Evolutionary conservation across 192 early-diverging fungal species (phyloP), one percentile per base, ranked within the genome.

Genomic region (Mortierella claussenii): DNA sequence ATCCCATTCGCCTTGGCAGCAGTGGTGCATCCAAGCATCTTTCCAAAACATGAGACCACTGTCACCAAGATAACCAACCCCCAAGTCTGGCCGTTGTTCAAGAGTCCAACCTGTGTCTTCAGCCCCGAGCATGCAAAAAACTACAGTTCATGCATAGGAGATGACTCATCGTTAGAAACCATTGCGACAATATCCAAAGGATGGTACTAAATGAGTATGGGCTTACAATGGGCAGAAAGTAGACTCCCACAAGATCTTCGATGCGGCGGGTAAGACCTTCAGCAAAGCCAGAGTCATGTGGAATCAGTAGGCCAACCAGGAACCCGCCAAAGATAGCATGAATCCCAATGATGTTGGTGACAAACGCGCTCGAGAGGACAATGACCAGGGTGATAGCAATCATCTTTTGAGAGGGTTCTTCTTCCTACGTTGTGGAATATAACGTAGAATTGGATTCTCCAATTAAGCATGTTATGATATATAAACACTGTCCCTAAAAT

Each of bases 241-340:
- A 68, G 10, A 96, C 89, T 23, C 88, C 85, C 12, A 95, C 84
- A 23, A 96, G 74, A 65, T 97, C 96, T 56, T 97, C 95, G 51
- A 96, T 89, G 80, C 94, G 95, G 52, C 95, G 92, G 0, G 91
- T 93, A 9, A 97, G 83, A 23, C 88, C 86, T 59, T 94, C 85
- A 1, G 95, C 89, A 63, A 97, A 91, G 7, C 93, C 94, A 60
- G 86, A 82, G 36, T 95, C 91, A 71, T 95, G 94, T 8, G 96
- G 96, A 15, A 90, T 83, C 30, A 94, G 88, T 15, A 95, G 80
- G 13, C 96, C 96, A 9, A 89, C 83, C 4, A 97, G 49, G 69
- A 97, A 96, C 0, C 88, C 96, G 21, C 96, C 96, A 86, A 97
- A 97, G 73, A 97, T 95, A 5, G 90, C 79, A 76, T 97, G 93